Conservation (phyloP, 2,329 filamentous ascomycete species). For the Cordyceps fumosorosea region DNA sequence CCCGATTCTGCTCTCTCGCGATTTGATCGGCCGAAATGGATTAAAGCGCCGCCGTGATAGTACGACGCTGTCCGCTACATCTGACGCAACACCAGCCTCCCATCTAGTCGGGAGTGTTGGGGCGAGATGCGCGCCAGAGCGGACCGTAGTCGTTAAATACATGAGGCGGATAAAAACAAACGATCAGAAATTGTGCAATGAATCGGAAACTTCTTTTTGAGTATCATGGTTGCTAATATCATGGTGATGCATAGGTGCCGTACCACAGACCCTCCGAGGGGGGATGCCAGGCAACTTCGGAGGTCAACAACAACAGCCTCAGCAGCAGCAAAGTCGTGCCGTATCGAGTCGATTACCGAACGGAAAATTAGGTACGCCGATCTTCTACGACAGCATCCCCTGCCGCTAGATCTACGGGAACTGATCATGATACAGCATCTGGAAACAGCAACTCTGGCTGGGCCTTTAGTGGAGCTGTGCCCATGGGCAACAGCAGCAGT, state of each 20-base stretch:
- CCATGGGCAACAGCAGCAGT: conserved; percentile 47
- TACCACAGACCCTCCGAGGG: conserved; percentile 56
- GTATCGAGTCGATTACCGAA: conserved; percentile 56
- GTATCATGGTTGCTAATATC: not conserved
- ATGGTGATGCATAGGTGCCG: conserved; percentile 39
- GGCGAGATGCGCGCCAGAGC: not conserved
- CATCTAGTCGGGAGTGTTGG: not conserved
- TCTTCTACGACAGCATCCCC: not conserved
- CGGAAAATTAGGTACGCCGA: conserved; percentile 54
- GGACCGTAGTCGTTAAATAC: not conserved
- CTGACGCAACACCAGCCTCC: not conserved
- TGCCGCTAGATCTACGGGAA: conserved; percentile 8
- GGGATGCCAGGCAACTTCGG: conserved; percentile 56
- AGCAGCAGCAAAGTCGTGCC: conserved; percentile 35
- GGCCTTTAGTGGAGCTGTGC: conserved; percentile 56
- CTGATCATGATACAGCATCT: conserved; percentile 19
- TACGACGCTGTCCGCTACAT: not conserved
- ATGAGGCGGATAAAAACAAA: not conserved
- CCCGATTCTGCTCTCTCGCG: not conserved
- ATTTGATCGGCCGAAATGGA: not conserved
- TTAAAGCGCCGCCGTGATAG: not conserved
- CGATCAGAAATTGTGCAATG: not conserved
- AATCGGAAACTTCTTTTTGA: not conserved
- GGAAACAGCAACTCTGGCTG: conserved; percentile 50
- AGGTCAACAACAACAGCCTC: conserved; percentile 44